Base-by-base conservation (phyloP, 1,284 basidiomycete genomes). In the Ganoderma meredithae region DNA sequence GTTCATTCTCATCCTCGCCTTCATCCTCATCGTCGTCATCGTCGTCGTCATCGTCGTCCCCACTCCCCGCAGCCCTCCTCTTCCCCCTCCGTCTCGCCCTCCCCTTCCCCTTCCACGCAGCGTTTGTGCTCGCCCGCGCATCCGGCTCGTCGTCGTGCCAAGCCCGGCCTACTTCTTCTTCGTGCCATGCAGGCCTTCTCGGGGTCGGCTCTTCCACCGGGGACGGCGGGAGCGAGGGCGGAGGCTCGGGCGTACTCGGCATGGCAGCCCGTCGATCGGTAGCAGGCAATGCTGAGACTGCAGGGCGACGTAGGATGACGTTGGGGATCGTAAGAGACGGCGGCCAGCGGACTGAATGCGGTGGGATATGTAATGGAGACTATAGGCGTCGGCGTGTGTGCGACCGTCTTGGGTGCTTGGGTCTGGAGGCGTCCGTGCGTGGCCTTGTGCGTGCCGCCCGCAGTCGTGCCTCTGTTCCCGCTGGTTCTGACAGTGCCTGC, bases 121-220 rank as follows among this genome's bases (percentile, higher is more conserved):
- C 64, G 55, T 19, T 55, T 33, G 12, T 15, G 22, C 52, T 41
- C 7, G 58, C 39, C 3, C 13, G n/a, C 0, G 19, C 2, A 17
- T 60, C 58, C 1, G 61, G 58, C 33, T 70, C 66, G 59, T 68
- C 65, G 61, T 66, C 59, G 61, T 70, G 63, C 66, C 64, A 61
- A 9, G 49, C 69, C n/a, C 65, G 60, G 36, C 66, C 62, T 47
- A 87, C 80, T 67, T 87, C 86, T 63, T 85, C 84, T 65, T 85
- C 85, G 25, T 79, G 39, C 19, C 43, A 36, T n/a, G 8, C 9
- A 9, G 44, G 3, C 9, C 17, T n/a, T n/a, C 17, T n/a, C 9
- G 44, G 44, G 19, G 44, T 8, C 7, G 4, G 7, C n/a, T 47
- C 44, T 15, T 44, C 44, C 9, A 33, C 73, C 10, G 84, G 83